phyloP scores from a whole-genome alignment of 2,329 filamentous ascomycete genomes.

The Nectriaceae sp. region DNA sequence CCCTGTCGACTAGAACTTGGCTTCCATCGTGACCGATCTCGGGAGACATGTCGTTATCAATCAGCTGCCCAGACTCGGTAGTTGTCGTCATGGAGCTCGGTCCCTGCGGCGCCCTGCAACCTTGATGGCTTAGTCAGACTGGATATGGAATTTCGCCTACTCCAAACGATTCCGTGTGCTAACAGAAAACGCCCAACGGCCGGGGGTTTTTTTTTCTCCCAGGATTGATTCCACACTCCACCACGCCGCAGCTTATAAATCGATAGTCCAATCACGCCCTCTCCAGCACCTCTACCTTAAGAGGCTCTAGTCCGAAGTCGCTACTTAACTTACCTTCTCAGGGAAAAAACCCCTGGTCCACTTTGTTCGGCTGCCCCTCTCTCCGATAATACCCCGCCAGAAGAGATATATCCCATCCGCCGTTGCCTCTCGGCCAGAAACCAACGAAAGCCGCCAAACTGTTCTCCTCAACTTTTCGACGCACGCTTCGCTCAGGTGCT shows the following conservation, averaged over 20 bases:
- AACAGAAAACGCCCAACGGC: not conserved
- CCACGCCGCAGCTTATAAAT: conserved; percentile 21
- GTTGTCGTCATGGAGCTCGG: no score
- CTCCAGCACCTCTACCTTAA: not conserved
- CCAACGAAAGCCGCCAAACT: conserved; percentile 66
- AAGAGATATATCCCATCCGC: conserved; percentile 2
- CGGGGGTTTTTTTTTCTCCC: not conserved
- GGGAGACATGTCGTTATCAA: not conserved
- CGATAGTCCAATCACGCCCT: conserved; percentile 12
- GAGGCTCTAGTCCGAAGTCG: not conserved
- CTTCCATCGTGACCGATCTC: not conserved
- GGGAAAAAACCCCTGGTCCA: no score
- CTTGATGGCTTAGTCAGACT: not conserved
- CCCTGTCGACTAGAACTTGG: not conserved
- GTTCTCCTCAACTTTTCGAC: conserved; percentile 83
- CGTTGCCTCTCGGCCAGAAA: not conserved
- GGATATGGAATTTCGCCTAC: not conserved
- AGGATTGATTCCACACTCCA: conserved; percentile 1
- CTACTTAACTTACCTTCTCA: not conserved
- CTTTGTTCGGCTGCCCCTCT: conserved; percentile 7
- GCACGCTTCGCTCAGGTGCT: conserved; percentile 74
- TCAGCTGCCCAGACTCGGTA: not conserved
- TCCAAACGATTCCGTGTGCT: no score
- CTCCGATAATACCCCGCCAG: conserved; percentile 16
- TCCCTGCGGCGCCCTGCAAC: not conserved